Conservation (phyloP, 768 basidiomycete species). For the Gloeostereum incarnatum region DNA sequence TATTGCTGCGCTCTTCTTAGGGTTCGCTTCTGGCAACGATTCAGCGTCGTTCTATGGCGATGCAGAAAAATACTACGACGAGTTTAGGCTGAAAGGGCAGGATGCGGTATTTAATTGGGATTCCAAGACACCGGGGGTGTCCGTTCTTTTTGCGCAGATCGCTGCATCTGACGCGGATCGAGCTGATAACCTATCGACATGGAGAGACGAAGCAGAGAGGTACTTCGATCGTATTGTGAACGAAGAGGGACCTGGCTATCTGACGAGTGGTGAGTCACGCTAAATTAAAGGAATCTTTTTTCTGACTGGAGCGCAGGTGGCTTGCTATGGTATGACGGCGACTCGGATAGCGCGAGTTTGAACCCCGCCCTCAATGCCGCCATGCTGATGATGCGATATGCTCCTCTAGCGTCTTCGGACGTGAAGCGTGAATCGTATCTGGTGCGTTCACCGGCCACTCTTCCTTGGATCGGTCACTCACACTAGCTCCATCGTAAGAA, state of each 20-base stretch:
- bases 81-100: conserved; percentile 42
- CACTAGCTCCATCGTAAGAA: conserved; percentile 34
- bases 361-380: conserved; percentile 86
- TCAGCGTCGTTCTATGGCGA: conserved; percentile 49
- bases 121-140: conserved; percentile 65
- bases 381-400: conserved; percentile 74
- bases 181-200: conserved; percentile 48
- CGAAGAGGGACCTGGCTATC: conserved; percentile 38
- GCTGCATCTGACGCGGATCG: conserved; percentile 46
- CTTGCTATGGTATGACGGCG: conserved; percentile 72
- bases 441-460: conserved; percentile 25
- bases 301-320: conserved; percentile 42
- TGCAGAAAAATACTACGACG: conserved; percentile 51
- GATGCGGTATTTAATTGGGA: conserved; percentile 85
- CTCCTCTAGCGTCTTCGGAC: conserved; percentile 56
- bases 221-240: conserved; percentile 71
- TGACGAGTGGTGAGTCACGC: conserved; percentile 47
- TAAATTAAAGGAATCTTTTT: conserved; percentile 1
- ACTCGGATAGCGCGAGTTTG: conserved; percentile 70
- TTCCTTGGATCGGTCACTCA: neutral
- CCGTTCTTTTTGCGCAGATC: conserved; percentile 70
- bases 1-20: conserved; percentile 69
- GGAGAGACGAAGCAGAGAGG: conserved; percentile 61
- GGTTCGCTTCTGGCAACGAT: conserved; percentile 63
- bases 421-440: conserved; percentile 52